Evolutionary conservation across 371 early-diverging fungal species (phyloP), one percentile per base, ranked within the genome.

Genomic region (Mortierella sp.): DNA sequence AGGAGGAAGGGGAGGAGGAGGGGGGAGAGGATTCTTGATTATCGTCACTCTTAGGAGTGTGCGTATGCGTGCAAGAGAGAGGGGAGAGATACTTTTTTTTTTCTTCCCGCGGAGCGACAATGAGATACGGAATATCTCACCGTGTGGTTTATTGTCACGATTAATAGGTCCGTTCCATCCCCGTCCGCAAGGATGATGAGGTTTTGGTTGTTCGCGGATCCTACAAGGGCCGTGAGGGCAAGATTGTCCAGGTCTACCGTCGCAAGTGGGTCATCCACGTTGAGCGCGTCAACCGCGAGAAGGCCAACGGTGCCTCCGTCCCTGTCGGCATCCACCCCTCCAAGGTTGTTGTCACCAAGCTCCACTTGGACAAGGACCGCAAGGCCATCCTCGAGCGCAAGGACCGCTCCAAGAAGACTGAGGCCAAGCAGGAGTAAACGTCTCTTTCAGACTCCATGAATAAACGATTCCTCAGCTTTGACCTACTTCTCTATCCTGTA

Each of bases 191-290:
- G 84, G 97, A 96, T 80, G 99, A 98, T 86, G 98, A 97, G 90
- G 98, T 98, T 73, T 82, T 86, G 78, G 91, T 98, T 72, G 92
- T 95, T 80, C 93, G 98, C 70, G 99, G 99, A 76, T 89, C 87
- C 83, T 86, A 89, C 92, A 98, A 98, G 93, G 98, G 97, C 80
- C 94, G 94, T 76, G 95, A 96, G 83, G 99, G 99, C 82, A 96
- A 97, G 93, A 94, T 98, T 72, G 84, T 86, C 64, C 88, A 93
- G 71, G 96, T 95, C 81, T 98, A 97, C 94, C 95, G 99, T 82
- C 93, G 94, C 88, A 97, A 96, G 93, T 98, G 91, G 90, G 93
- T 96, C 72, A 98, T 98, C 86, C 95, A 98, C 93, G 90, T 98
- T 72, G 98, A 98, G 82, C 94, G 96, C 81, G 85, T 98, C 80